A percentile compares a stretch with the other conserved stretches of the same genome.
Conservation (phyloP, 768 basidiomycete genomes). For the Macrolepiota fuliginosa region DNA sequence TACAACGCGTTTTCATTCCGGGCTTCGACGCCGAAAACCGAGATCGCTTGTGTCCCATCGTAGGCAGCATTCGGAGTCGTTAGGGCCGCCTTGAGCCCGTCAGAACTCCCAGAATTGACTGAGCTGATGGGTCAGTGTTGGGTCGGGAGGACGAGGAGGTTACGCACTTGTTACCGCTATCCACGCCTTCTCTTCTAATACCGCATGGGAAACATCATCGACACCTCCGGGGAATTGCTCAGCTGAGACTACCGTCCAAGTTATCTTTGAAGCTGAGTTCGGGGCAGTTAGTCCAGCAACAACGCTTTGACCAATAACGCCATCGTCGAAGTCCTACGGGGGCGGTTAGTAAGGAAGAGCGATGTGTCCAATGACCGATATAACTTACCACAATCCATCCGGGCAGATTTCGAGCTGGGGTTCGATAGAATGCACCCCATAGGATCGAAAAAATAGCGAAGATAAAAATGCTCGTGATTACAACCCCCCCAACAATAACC, state of each 20-base stretch:
- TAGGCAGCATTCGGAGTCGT: slow-evolving; percentile 40
- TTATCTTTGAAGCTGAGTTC: slow-evolving; percentile 30
- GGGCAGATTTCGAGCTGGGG: slow-evolving; percentile 38
- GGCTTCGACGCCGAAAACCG: slow-evolving; percentile 36
- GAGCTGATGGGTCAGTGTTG: not conserved
- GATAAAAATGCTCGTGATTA: slow-evolving; percentile 41
- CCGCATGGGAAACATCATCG: slow-evolving; percentile 36
- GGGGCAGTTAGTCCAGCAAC: slow-evolving; percentile 24
- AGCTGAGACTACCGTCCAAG: slow-evolving; percentile 44
- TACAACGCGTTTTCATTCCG: slow-evolving; percentile 37
- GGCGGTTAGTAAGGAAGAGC: not conserved
- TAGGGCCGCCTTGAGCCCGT: slow-evolving; percentile 34
- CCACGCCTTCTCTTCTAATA: slow-evolving; percentile 55
- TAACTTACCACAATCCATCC: slow-evolving; percentile 61
- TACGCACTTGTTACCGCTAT: slow-evolving; percentile 49
- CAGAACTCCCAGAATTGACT: slow-evolving; percentile 42
- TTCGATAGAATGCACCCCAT: slow-evolving; percentile 52
- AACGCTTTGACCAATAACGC: slow-evolving; percentile 46
- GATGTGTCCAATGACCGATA: not conserved
- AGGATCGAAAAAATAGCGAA: slow-evolving; percentile 54
- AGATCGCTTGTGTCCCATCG: slow-evolving; percentile 47
- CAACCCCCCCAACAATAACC: slow-evolving; percentile 32
- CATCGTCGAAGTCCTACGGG: slow-evolving; percentile 61
- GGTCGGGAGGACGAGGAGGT: not conserved
- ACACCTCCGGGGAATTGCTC: slow-evolving; percentile 44